These are phyloP conservation scores for Nicotiana sylvestris DNA, from an alignment of 257 asterid genomes.

Conservation along the genomic window DNA sequence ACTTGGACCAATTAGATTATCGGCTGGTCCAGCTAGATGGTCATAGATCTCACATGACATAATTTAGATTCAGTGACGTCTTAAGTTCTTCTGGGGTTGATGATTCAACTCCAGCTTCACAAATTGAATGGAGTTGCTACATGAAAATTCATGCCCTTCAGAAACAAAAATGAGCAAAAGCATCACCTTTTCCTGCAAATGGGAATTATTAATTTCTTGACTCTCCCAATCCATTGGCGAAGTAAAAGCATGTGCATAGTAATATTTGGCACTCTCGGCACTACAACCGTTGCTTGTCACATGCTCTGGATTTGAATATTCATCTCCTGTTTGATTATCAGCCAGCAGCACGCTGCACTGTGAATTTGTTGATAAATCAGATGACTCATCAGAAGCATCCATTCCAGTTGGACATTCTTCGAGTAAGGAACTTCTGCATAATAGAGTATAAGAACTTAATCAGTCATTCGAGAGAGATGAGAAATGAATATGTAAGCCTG, in stretches of 20 bases:
- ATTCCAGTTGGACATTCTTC: conserved; percentile 22
- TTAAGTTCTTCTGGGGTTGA: conserved; percentile 6
- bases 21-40: neutral
- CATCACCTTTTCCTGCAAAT: conserved; percentile 26
- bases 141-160: neutral
- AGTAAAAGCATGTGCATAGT: neutral
- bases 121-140: conserved; percentile 3
- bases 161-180: conserved; percentile 8
- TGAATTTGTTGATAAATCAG: conserved; percentile 18
- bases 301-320: neutral
- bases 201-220: neutral
- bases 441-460: neutral
- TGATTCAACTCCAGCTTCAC: conserved; percentile 1
- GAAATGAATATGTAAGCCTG: neutral
- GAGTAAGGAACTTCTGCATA: conserved; percentile 38
- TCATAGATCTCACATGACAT: conserved; percentile 5
- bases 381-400: conserved; percentile 16
- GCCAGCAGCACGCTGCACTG: conserved; percentile 20
- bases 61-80: neutral
- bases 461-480: neutral
- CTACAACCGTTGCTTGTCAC: conserved; percentile 16
- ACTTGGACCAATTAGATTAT: neutral
- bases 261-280: neutral
- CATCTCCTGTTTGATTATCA: conserved; percentile 13
- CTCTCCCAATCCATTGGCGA: conserved; percentile 7